phyloP scores from a whole-genome alignment of 257 asterid genomes.

The Gentiana dahurica region DNA sequence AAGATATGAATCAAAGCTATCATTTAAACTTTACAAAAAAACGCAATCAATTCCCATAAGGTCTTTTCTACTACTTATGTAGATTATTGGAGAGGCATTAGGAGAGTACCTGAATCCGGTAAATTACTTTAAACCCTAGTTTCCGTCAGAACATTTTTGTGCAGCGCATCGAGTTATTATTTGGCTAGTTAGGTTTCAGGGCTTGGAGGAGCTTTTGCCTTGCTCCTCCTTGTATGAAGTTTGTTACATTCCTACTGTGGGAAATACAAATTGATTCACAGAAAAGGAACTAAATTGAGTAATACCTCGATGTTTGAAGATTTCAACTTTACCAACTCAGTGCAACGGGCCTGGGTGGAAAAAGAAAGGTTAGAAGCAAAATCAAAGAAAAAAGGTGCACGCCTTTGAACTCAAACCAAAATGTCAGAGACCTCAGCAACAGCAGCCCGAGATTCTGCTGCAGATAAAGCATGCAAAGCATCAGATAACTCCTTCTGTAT shows the following conservation, averaged over 20 bases:
- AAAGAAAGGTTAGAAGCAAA: constrained; percentile 3
- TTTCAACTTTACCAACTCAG: constrained; percentile 55
- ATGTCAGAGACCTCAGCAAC: constrained; percentile 57
- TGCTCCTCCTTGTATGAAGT: too few relatives aligned
- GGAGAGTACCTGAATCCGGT: too few relatives aligned
- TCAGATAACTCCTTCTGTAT: constrained; percentile 47
- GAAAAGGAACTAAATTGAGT: background rate
- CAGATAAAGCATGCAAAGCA: constrained; percentile 52
- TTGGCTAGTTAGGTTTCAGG: too few relatives aligned
- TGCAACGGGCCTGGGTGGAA: constrained; percentile 52
- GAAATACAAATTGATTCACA: background rate
- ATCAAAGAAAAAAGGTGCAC: background rate
- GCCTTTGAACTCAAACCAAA: background rate
- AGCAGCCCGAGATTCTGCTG: constrained; percentile 81
- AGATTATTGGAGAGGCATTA: too few relatives aligned
- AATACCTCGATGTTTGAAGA: constrained; percentile 48
- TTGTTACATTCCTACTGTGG: background rate
- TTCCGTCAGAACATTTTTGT: too few relatives aligned
- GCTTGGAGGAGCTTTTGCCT: too few relatives aligned
- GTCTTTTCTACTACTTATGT: too few relatives aligned
- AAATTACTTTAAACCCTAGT: too few relatives aligned
- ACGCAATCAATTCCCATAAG: too few relatives aligned
- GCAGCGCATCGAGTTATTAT: too few relatives aligned
- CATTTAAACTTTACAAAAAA: too few relatives aligned
- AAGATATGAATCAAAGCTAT: too few relatives aligned